Conservation (phyloP, 768 basidiomycete species). For the Tephrocybe sp. region DNA sequence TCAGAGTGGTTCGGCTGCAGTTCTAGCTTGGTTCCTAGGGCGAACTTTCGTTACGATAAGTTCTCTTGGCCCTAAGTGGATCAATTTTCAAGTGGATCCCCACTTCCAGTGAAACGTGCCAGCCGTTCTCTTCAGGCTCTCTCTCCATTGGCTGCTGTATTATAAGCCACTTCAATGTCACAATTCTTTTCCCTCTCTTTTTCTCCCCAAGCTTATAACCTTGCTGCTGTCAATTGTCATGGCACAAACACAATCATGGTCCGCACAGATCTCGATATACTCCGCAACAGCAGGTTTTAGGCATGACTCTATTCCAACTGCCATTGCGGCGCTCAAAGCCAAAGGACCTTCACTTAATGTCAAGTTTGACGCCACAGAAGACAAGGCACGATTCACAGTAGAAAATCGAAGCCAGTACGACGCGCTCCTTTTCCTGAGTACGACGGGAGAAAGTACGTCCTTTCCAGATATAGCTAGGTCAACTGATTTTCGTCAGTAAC, state of each 20-base stretch:
- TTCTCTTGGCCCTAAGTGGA: too few species aligned
- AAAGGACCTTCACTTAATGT: slow-evolving; percentile 47
- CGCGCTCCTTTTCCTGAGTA: slow-evolving; percentile 67
- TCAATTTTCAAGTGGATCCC: too few species aligned
- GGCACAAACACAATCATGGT: slow-evolving; percentile 12
- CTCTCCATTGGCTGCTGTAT: background rate
- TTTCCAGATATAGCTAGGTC: background rate
- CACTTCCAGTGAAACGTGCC: too few species aligned
- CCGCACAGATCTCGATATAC: slow-evolving; percentile 55
- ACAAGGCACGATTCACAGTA: slow-evolving; percentile 54
- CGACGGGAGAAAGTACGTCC: slow-evolving; percentile 62
- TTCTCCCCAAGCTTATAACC: too few species aligned
- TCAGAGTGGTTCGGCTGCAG: too few species aligned
- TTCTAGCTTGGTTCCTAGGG: too few species aligned
- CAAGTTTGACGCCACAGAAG: slow-evolving; percentile 66
- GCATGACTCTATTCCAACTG: slow-evolving; percentile 77
- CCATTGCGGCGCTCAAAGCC: slow-evolving; percentile 54
- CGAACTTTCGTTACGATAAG: too few species aligned
- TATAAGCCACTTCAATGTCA: too few species aligned
- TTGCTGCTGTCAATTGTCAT: background rate
- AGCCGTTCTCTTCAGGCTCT: too few species aligned
- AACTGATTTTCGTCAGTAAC: background rate
- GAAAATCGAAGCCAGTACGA: slow-evolving; percentile 57
- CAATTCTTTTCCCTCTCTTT: slow-evolving; percentile 4
- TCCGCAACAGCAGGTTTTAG: slow-evolving; percentile 62